Conservation (phyloP, 495 filamentous ascomycete genomes). For the Xylaria sp. region DNA sequence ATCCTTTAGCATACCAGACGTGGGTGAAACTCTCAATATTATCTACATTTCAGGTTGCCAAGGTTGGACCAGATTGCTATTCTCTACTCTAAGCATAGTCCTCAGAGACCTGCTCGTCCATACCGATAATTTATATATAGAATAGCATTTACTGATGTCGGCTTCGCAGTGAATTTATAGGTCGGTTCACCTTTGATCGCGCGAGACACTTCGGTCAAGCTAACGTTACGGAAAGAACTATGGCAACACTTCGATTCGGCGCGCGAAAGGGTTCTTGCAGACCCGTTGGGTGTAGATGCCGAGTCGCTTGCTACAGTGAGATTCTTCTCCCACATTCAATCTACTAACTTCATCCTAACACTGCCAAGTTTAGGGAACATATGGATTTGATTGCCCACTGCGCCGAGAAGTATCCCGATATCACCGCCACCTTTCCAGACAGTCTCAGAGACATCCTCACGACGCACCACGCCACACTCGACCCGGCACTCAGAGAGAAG, state of each 20-base stretch:
- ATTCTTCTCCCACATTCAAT: neutral
- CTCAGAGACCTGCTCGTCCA: neutral
- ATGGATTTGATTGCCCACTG: slow-evolving; percentile 92
- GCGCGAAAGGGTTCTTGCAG: slow-evolving; percentile 88
- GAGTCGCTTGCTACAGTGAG: slow-evolving; percentile 62
- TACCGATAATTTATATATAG: neutral
- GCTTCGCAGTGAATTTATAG: slow-evolving; percentile 26
- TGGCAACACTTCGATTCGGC: slow-evolving; percentile 89
- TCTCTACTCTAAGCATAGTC: neutral
- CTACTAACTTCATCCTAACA: neutral
- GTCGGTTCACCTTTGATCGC: slow-evolving; percentile 23
- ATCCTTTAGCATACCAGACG: slow-evolving; percentile 41
- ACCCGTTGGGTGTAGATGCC: slow-evolving; percentile 71
- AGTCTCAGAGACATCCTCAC: slow-evolving; percentile 82
- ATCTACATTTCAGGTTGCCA: neutral
- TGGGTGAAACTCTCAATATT: neutral
- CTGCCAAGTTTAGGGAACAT: slow-evolving; percentile 73
- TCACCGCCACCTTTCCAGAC: slow-evolving; percentile 77
- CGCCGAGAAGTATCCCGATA: slow-evolving; percentile 87
- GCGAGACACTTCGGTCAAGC: slow-evolving; percentile 27
- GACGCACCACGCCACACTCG: slow-evolving; percentile 79
- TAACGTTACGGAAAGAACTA: slow-evolving; percentile 55
- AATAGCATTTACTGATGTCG: neutral
- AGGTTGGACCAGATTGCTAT: neutral
- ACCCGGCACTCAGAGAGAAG: slow-evolving; percentile 87